Conservation (phyloP, 108 stramenopile species). For the Fragilariopsis cylindrus region DNA sequence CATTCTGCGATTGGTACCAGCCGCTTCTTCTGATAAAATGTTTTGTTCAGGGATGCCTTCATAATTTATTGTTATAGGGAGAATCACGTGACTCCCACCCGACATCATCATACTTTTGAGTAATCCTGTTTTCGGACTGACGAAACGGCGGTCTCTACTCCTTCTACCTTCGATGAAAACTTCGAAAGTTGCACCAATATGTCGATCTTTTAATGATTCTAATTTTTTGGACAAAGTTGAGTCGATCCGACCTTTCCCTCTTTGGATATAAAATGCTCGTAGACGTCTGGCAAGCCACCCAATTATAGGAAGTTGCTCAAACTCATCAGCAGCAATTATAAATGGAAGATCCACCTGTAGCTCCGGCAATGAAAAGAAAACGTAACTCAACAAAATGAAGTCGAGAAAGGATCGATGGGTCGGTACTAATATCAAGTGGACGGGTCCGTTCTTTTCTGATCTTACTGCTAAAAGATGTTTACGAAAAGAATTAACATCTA, state of each 20-base stretch:
- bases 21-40: constrained; percentile 55
- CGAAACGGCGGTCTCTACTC: constrained; percentile 79
- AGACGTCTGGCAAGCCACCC: constrained; percentile 60
- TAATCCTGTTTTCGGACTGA: constrained; percentile 81
- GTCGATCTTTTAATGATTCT: constrained; percentile 16
- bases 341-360: constrained; percentile 72
- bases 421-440: constrained; percentile 70
- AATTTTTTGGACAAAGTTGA: constrained; percentile 30
- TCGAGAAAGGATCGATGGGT: constrained; percentile 89
- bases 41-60: constrained; percentile 79
- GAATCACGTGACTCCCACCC: constrained; percentile 49
- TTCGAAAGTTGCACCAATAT: constrained; percentile 50
- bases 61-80: constrained; percentile 86
- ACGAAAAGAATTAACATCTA: constrained; percentile 68
- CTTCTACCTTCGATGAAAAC: constrained; percentile 86
- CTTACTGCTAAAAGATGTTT: constrained; percentile 24
- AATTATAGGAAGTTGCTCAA: constrained; percentile 66
- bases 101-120: constrained; percentile 56
- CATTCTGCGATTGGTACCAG: constrained; percentile 15
- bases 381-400: constrained; percentile 79
- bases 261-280: constrained; percentile 70
- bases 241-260: constrained; percentile 54
- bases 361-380: constrained; percentile 82
- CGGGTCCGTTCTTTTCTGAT: constrained; percentile 12
- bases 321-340: constrained; percentile 81